Evolutionary conservation across 2,329 filamentous ascomycete species (phyloP).

Genomic region (Hypoxylon rubiginosum): DNA sequence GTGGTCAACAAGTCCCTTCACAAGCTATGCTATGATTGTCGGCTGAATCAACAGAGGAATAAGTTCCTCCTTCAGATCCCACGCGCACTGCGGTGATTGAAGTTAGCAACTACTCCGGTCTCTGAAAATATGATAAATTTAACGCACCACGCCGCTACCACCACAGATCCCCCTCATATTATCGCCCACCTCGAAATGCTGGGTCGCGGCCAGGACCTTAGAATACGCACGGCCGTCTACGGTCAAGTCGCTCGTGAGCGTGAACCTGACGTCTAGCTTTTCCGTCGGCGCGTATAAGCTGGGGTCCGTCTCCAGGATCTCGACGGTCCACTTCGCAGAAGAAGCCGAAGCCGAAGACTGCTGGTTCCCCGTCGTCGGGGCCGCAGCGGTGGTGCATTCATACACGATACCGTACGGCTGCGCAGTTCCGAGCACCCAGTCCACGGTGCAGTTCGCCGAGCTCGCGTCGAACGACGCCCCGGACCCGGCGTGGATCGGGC

Average conservation of each 20-base stretch:
- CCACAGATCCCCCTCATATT: slow-evolving; percentile 40
- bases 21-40: slow-evolving; percentile 13
- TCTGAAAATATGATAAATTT: neutral
- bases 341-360: slow-evolving; percentile 3
- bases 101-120: slow-evolving; percentile 12
- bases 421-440: slow-evolving; percentile 36
- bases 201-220: slow-evolving; percentile 41
- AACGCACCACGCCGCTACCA: slow-evolving; percentile 41
- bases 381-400: slow-evolving; percentile 38
- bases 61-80: slow-evolving; percentile 21
- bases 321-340: slow-evolving; percentile 46
- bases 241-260: slow-evolving; percentile 41
- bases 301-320: slow-evolving; percentile 39
- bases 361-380: slow-evolving; percentile 1
- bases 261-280: slow-evolving; percentile 45
- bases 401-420: slow-evolving; percentile 36
- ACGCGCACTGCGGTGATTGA: slow-evolving; percentile 27
- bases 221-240: slow-evolving; percentile 24
- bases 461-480: slow-evolving; percentile 38
- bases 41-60: slow-evolving; percentile 28
- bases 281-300: slow-evolving; percentile 31
- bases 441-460: slow-evolving; percentile 46
- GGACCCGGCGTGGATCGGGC: slow-evolving; percentile 38
- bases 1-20: slow-evolving; percentile 14
- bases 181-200: slow-evolving; percentile 43